Evolutionary conservation across 306 rosid species (phyloP), one percentile per base, ranked within the genome.

Genomic region (Cucumis melo): DNA sequence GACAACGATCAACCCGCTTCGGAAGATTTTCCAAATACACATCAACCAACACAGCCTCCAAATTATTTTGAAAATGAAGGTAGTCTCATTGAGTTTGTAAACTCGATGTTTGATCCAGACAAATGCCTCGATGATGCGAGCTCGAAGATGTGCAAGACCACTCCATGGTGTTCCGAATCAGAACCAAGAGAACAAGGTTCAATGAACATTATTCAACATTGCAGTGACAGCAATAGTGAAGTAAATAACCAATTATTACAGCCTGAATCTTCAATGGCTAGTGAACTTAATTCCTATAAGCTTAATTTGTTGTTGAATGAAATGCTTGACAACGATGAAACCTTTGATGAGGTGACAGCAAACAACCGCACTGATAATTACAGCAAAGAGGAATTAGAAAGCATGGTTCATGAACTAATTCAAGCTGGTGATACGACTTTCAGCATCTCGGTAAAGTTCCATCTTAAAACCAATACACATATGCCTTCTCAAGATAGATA

Each of bases 341-440:
- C 9, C 48, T 6, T 0, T 21, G 14, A 0, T 7, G 82, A 75
- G 74, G 84, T 65, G 62, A 79, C 3, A 46, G 48, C 34, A 32
- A 53, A 65, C 7, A 36, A 64, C 74, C 61, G 68, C 77, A 44
- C 65, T 16, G 60, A 68, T 46, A 19, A 29, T 65, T 55, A 70
- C 39, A 23, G 13, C 13, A 20, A 1, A 23, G 76, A 78, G 0
- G 29, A 63, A 77, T 24, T 88, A 32, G 46, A 70, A 55, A 71
- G 3, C 38, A 70, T 19, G 85, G 66, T 74, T 23, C 80, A 73
- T 78, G 58, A 70, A 23, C 36, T 38, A n/a, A n/a, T n/a, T 68
- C 73, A 5, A 53, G 57, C n/a, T 7, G 80, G 55, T 66, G 88
- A 91, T 65, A 78, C 72, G 29, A 72, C 24, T 20, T 23, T 23